Evolutionary conservation across 208 protist genomes (phyloP).

Genomic region (Trypanosoma melophagium): DNA sequence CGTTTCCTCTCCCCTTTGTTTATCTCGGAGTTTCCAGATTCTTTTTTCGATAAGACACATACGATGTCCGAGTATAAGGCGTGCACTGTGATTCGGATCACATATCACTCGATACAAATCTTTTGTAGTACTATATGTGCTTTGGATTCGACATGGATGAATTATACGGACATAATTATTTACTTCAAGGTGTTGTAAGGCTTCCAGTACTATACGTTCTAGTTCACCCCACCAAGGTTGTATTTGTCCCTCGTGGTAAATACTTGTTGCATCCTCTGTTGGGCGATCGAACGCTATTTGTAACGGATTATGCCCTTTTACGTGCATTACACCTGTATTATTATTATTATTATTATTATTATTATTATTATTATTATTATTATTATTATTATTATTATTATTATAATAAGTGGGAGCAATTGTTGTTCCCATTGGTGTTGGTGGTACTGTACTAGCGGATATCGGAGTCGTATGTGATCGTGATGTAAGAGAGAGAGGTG

Average conservation of each 20-base stretch:
- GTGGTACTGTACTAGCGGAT: too few species aligned
- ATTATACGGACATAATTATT: conserved; percentile 55
- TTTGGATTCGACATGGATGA: conserved; percentile 38
- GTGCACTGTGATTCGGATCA: conserved; percentile 41
- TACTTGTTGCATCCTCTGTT: neutral
- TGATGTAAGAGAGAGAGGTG: neutral
- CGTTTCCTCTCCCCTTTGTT: neutral
- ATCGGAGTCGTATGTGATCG: neutral
- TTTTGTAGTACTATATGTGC: conserved; percentile 44
- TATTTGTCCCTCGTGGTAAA: conserved; percentile 16
- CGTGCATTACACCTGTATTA: neutral
- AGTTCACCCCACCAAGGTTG: conserved; percentile 35
- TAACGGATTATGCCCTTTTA: neutral
- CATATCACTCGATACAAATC: conserved; percentile 40
- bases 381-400: too few species aligned
- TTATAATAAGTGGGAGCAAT: too few species aligned
- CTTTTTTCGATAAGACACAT: conserved; percentile 30
- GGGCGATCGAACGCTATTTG: neutral
- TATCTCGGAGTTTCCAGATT: conserved; percentile 3
- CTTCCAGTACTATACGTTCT: conserved; percentile 52
- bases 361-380: too few species aligned
- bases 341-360: too few species aligned
- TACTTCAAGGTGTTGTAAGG: conserved; percentile 63
- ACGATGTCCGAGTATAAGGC: conserved; percentile 29
- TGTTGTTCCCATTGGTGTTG: neutral